Base-by-base conservation (phyloP, 2,329 filamentous ascomycete species). In the Fusarium begoniae region DNA sequence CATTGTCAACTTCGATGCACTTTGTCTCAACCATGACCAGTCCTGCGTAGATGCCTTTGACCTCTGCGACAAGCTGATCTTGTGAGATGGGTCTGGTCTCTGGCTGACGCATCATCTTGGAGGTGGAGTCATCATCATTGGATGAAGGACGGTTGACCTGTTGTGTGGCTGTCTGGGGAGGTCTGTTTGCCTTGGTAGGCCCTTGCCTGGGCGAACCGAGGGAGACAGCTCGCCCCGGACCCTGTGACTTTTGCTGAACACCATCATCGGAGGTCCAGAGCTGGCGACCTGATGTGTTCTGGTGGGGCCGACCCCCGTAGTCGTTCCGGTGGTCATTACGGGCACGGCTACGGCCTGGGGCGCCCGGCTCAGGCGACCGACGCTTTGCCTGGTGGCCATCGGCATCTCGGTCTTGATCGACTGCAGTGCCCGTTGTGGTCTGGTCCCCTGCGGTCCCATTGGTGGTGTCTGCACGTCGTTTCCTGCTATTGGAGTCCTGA, bases 1-100 rank as follows among this genome's bases (percentile, higher is more conserved):
- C 86, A 14, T 89, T 90, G 75, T 96, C 93, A 2, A 97, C 92
- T 61, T 97, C 92, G 1, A 97, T 95, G 76, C 94, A 96, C 75
- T 96, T 94, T 30, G 89, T 90, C 79, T 98, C 96, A 0, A 98
- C 93, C 90, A 96, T 94, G 0, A 94, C 91, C 0, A 98, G 83
- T 0, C 93, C 94, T 0, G 92, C 91, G 77, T 98, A 97, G 8
- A 96, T 96, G 0, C 91, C 91, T 66, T 94, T 94, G 1, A 97
- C 93, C 77, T 98, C 94, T 2, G 91, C 90, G 1, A 94, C 90
- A 0, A 98, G 86, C 75, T 97, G 93, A 2, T 95, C 92, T 69
- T 94, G 91, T 0, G 91, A 92, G 13, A 96, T 95, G 0, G 72
- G 47, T 12, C 56, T 51, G 1, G 71, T 75, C 47, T 76, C 72